Conservation (phyloP, 345 rosid genomes). For the Cardiospermum halicacabum region DNA sequence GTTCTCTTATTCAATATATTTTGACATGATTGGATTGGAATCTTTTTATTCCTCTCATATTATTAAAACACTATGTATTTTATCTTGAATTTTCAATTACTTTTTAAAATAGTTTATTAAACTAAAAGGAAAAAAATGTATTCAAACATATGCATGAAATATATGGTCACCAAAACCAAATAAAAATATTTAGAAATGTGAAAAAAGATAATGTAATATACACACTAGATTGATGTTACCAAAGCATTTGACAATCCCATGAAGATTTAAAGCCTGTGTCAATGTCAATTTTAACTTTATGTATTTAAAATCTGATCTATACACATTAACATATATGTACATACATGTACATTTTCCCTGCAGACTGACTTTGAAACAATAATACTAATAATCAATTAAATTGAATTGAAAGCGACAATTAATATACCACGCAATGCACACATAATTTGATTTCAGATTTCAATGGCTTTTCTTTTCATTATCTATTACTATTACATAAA, state of each 20-base stretch:
- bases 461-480: neutral
- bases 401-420: neutral
- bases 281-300: constrained; percentile 1
- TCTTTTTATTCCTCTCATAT: too few species aligned
- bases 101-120: too few species aligned
- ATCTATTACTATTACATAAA: too few species aligned
- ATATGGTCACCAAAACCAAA: neutral
- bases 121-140: too few species aligned
- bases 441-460: neutral
- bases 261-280: neutral
- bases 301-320: neutral
- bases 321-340: too few species aligned
- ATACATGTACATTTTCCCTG: neutral
- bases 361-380: constrained; percentile 3
- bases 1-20: too few species aligned
- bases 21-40: too few species aligned
- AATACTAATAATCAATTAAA: neutral
- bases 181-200: neutral
- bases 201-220: neutral
- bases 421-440: neutral
- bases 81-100: too few species aligned
- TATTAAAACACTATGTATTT: too few species aligned
- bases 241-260: neutral
- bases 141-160: neutral
- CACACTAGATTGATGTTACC: neutral